Evolutionary conservation across 768 basidiomycete species (phyloP).

Genomic region (Boletus coccyginus): DNA sequence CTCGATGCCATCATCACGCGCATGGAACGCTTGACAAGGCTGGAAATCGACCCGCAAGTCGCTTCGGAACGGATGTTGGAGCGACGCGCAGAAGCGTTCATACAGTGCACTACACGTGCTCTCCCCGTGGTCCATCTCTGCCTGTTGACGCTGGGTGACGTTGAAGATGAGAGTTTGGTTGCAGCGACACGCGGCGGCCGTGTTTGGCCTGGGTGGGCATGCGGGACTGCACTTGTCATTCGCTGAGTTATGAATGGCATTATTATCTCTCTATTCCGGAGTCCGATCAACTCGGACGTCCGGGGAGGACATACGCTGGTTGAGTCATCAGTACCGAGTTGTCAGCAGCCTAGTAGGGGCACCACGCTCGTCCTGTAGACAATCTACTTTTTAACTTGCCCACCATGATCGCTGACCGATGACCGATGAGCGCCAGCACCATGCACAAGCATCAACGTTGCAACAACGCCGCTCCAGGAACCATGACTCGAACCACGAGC

Average conservation of each 20-base stretch:
- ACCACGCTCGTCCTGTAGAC: background rate
- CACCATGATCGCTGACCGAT: no score
- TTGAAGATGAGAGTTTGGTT: background rate
- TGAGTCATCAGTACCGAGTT: background rate
- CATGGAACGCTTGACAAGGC: slow-evolving; percentile 1
- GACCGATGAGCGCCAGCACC: no score
- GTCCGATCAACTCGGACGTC: no score
- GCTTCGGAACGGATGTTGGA: slow-evolving; percentile 10
- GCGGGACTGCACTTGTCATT: no score
- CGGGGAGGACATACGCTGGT: no score
- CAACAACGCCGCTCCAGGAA: no score
- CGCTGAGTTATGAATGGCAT: no score
- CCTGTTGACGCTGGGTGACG: background rate
- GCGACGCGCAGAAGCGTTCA: slow-evolving; percentile 4
- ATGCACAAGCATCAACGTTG: slow-evolving; percentile 1
- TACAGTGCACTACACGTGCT: background rate
- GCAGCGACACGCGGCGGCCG: background rate
- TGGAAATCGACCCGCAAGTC: background rate
- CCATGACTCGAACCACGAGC: background rate
- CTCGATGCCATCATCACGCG: slow-evolving; percentile 3
- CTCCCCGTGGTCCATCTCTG: background rate
- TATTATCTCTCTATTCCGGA: no score
- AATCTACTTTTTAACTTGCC: background rate
- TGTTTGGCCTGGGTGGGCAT: slow-evolving; percentile 8
- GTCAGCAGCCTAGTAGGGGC: background rate